Conservation (phyloP, 148 eudicot genomes). For the Vaccinium myrtillus region DNA sequence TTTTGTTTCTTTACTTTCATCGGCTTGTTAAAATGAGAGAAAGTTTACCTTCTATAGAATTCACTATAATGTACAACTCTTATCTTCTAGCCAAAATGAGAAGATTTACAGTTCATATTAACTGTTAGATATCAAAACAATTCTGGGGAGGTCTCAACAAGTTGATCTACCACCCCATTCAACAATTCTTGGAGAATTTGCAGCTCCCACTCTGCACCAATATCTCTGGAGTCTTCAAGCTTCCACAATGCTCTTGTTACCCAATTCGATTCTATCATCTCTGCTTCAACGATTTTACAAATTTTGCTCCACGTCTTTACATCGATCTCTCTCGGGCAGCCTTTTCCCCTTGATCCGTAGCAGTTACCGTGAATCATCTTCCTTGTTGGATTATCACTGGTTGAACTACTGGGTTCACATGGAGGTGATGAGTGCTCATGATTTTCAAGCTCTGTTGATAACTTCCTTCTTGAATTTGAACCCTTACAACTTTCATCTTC, state of each 20-base stretch:
- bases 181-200: constrained; percentile 52
- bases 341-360: constrained; percentile 25
- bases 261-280: constrained; percentile 46
- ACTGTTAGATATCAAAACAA: not conserved
- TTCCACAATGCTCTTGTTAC: constrained; percentile 27
- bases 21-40: not conserved
- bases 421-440: constrained; percentile 22
- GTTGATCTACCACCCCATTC: constrained; percentile 51
- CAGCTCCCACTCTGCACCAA: constrained; percentile 31
- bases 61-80: not conserved
- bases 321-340: constrained; percentile 23
- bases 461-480: constrained; percentile 36
- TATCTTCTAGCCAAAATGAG: not conserved
- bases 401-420: not conserved
- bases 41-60: not conserved
- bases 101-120: not conserved
- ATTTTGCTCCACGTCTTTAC: constrained; percentile 36
- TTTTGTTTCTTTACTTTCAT: not conserved
- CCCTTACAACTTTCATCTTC: constrained; percentile 39
- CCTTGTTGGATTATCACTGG: constrained; percentile 5
- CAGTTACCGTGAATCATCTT: constrained; percentile 22
- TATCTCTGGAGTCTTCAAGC: constrained; percentile 37
- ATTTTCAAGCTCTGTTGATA: constrained; percentile 28
- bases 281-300: constrained; percentile 50
- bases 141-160: constrained; percentile 16